A percentile compares a stretch with the other conserved stretches of the same genome.
Conservation (phyloP, 2,329 filamentous ascomycete genomes). For the Corynespora cassiicola region DNA sequence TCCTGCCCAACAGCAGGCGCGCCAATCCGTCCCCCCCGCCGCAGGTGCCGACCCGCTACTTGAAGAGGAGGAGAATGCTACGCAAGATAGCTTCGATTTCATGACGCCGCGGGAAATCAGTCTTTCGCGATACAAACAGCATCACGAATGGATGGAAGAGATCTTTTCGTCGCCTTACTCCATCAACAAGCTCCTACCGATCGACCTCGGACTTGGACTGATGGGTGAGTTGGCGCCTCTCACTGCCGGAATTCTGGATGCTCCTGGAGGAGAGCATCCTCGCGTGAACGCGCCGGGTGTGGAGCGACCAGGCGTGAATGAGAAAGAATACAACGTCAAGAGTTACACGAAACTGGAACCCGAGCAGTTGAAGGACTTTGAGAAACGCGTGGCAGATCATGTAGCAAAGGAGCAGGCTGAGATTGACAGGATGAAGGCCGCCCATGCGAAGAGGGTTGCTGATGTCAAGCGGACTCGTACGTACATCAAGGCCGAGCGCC, state of each 20-base stretch:
- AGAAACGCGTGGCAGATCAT: constrained; percentile 75
- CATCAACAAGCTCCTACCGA: constrained; percentile 82
- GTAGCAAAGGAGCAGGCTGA: constrained; percentile 77
- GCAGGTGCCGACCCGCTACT: constrained; percentile 56
- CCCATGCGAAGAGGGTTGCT: constrained; percentile 77
- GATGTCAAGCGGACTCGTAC: constrained; percentile 74
- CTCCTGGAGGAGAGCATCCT: constrained; percentile 43
- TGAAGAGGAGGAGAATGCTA: constrained; percentile 90
- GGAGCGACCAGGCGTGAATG: constrained; percentile 24
- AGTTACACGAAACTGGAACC: constrained; percentile 72
- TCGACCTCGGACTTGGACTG: constrained; percentile 83
- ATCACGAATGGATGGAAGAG: constrained; percentile 99
- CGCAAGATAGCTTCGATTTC: constrained; percentile 86
- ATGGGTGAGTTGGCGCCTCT: constrained; percentile 79
- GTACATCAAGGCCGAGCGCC: constrained; percentile 76
- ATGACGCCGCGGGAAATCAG: constrained; percentile 90
- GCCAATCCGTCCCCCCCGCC: constrained; percentile 44
- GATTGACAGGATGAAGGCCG: constrained; percentile 81
- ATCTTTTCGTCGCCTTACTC: constrained; percentile 89
- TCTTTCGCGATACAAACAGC: constrained; percentile 84
- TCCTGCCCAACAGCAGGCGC: constrained; percentile 49
- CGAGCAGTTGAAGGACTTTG: constrained; percentile 83
- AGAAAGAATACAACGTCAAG: constrained; percentile 48
- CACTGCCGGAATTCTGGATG: constrained; percentile 84
- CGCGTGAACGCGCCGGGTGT: constrained; percentile 23